phyloP scores from a whole-genome alignment of 306 rosid genomes.

The Delonix regia region DNA sequence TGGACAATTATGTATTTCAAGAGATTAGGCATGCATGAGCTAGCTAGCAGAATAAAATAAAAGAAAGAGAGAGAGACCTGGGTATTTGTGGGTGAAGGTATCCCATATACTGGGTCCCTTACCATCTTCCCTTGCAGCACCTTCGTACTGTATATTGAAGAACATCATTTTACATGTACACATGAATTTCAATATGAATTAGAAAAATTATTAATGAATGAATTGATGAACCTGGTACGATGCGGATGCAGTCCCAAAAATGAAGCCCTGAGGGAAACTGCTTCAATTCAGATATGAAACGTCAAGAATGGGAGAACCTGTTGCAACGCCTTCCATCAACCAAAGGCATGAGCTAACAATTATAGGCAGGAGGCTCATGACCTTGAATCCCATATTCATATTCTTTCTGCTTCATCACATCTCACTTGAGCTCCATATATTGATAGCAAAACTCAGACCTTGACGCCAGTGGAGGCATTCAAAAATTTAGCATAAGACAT shows the following conservation, averaged over 20 bases:
- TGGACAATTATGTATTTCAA: not conserved
- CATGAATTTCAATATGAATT: too few relatives aligned
- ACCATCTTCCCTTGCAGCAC: not conserved
- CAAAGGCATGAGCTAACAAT: not conserved
- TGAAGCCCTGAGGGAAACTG: not conserved
- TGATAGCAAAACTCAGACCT: not conserved
- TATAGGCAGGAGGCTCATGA: not conserved
- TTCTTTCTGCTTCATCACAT: too few relatives aligned
- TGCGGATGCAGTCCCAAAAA: not conserved
- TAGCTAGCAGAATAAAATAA: not conserved
- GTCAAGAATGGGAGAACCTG: constrained; percentile 23
- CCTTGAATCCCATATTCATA: not conserved
- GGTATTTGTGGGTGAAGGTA: not conserved
- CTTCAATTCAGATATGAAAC: not conserved
- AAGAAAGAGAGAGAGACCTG: not conserved
- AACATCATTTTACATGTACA: too few relatives aligned
- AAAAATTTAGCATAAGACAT: too few relatives aligned
- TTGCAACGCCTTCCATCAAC: not conserved
- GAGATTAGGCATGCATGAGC: not conserved
- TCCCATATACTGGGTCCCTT: not conserved
- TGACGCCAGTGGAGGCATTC: too few relatives aligned
- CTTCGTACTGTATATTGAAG: not conserved
- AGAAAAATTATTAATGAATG: too few relatives aligned
- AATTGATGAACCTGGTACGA: not conserved
- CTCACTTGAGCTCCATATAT: too few relatives aligned